Conservation (phyloP, 306 rosid genomes). For the Hippophae tibetana region DNA sequence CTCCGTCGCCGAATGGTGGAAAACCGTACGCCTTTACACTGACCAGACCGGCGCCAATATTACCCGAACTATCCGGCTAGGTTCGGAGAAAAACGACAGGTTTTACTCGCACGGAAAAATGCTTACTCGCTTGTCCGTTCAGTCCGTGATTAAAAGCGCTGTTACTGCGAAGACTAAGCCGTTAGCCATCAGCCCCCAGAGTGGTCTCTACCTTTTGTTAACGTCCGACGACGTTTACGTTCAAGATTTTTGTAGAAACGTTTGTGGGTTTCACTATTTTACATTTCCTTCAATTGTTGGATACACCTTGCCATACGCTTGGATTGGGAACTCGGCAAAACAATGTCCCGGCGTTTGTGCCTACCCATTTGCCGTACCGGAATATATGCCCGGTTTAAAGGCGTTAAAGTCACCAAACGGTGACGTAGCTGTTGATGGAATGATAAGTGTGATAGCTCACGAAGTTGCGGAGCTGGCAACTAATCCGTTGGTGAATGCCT, state of each 20-base stretch:
- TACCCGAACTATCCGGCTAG: slow-evolving; percentile 52
- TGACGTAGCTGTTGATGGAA: slow-evolving; percentile 85
- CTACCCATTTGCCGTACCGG: slow-evolving; percentile 74
- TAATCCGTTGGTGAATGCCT: slow-evolving; percentile 81
- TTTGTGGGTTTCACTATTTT: slow-evolving; percentile 91
- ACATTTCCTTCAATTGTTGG: slow-evolving; percentile 87
- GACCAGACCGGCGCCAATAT: slow-evolving; percentile 85
- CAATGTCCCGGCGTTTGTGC: slow-evolving; percentile 76
- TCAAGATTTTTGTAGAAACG: slow-evolving; percentile 80
- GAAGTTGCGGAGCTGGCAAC: slow-evolving; percentile 88
- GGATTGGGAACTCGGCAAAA: slow-evolving; percentile 85
- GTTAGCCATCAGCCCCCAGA: slow-evolving; percentile 43
- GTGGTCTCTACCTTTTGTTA: slow-evolving; percentile 62
- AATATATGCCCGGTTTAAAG: slow-evolving; percentile 48
- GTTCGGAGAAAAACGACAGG: slow-evolving; percentile 76
- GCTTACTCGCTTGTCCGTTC: slow-evolving; percentile 63
- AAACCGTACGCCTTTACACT: slow-evolving; percentile 74
- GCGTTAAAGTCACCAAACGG: slow-evolving; percentile 80
- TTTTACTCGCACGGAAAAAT: slow-evolving; percentile 76
- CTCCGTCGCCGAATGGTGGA: slow-evolving; percentile 85
- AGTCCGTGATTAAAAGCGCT: slow-evolving; percentile 75
- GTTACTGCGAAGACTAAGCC: slow-evolving; percentile 53
- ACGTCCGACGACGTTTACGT: slow-evolving; percentile 83
- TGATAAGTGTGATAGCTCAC: slow-evolving; percentile 87
- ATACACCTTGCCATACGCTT: slow-evolving; percentile 82